Base-by-base conservation (phyloP, 2,329 filamentous ascomycete species). In the Claviceps spartinae region DNA sequence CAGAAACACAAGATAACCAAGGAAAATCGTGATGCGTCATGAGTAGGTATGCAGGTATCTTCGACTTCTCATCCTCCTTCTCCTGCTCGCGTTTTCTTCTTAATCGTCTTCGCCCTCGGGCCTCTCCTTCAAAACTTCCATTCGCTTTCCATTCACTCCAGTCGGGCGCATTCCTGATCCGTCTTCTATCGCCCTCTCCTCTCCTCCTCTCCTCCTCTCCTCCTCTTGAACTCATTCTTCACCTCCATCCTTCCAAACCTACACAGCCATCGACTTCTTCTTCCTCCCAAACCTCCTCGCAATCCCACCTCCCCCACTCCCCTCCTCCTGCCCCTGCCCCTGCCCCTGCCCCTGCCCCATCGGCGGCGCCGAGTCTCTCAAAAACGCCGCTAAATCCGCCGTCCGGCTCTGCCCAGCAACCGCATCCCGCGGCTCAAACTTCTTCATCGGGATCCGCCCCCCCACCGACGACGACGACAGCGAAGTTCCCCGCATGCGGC, bases 321-420 rank as follows among this genome's bases (percentile, higher is more conserved):
- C 26, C 63, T 64, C 8, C 71, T 67, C 47, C 63, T 68, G 48
- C 61, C 59, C 16, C 47, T 67, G 50, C 62, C 69, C 48, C 62
- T 59, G 38, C 16, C 26, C 5, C 11, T 43, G 7, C 55, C 9
- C 61, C 53, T 64, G 9, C 53, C 26, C 63, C 57, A 1, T 53
- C 1, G 83, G 81, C 3, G 85, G 85, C 37, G 75, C 82, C 14
- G 83, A 85, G 59, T 81, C 80, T 50, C 76, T 78, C 36, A 93
- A 68, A 63, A 91, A 91, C 49, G 81, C 79, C 0, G 86, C 85
- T 45, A 91, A 67, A 49, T 88, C 85, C 18, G 77, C 76, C 2
- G 83, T 88, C 46, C 69, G 66, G n/a, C 67, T 85, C 44, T 65
- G 65, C n/a, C 66, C 67, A 6, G 64, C 65, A 38, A 69, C 66